Conservation (phyloP, 371 early-diverging fungal species). For the Capillidium heterosporum region DNA sequence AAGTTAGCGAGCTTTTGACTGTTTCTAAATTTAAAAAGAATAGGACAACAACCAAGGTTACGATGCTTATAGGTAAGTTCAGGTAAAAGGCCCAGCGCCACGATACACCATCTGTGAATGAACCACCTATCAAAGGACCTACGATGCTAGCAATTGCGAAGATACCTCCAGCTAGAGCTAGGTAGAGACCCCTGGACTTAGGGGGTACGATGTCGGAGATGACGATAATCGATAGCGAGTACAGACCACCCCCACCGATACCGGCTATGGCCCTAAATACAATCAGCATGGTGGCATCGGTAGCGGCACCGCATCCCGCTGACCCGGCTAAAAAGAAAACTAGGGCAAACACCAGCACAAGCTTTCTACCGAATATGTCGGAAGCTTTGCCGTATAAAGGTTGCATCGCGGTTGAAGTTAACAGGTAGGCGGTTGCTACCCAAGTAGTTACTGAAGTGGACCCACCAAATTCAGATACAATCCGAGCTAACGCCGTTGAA, state of each 20-base stretch:
- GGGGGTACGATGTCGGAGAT: slow-evolving; percentile 23
- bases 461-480: slow-evolving; percentile 7
- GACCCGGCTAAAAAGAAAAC: slow-evolving; percentile 26
- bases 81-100: slow-evolving; percentile 55
- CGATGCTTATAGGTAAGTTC: slow-evolving; percentile 42
- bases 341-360: slow-evolving; percentile 21
- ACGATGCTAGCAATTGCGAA: slow-evolving; percentile 38
- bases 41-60: slow-evolving; percentile 19
- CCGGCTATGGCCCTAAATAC: slow-evolving; percentile 35
- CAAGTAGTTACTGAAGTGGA: slow-evolving; percentile 12
- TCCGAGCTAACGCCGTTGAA: slow-evolving; percentile 5
- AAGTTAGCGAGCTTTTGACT: slow-evolving; percentile 14
- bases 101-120: slow-evolving; percentile 31
- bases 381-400: slow-evolving; percentile 34
- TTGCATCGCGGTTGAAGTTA: slow-evolving; percentile 28
- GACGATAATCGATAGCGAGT: slow-evolving; percentile 43
- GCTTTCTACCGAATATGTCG: slow-evolving; percentile 42
- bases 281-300: slow-evolving; percentile 37
- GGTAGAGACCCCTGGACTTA: slow-evolving; percentile 22
- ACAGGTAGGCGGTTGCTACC: slow-evolving; percentile 29
- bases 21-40: slow-evolving; percentile 17
- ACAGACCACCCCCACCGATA: slow-evolving; percentile 56
- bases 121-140: slow-evolving; percentile 57
- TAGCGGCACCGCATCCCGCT: slow-evolving; percentile 27
- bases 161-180: slow-evolving; percentile 24